phyloP scores from a whole-genome alignment of 2,329 filamentous ascomycete species.

The Alternaria postmessia region DNA sequence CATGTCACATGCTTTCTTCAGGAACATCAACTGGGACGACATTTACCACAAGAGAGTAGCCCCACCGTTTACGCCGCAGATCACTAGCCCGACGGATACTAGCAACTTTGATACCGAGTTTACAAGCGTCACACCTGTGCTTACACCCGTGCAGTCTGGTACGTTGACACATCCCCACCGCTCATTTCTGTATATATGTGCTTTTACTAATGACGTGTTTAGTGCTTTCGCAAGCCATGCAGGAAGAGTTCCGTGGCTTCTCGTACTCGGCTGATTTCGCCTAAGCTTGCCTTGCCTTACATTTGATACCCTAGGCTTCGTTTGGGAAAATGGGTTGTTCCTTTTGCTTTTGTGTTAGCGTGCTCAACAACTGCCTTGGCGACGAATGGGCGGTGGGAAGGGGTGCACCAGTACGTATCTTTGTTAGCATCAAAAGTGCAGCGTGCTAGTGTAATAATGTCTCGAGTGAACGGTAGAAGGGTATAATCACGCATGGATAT shows the following conservation, averaged over 20 bases:
- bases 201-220: slow-evolving; percentile 24
- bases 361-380: slow-evolving; percentile 5
- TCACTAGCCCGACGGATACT: slow-evolving; percentile 94
- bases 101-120: slow-evolving; percentile 99
- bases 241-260: slow-evolving; percentile 99
- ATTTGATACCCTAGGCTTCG: slow-evolving; percentile 22
- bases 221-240: slow-evolving; percentile 98
- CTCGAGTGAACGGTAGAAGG: background rate
- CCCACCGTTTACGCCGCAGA: slow-evolving; percentile 87
- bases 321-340: slow-evolving; percentile 15
- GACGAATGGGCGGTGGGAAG: slow-evolving; percentile 2
- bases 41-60: slow-evolving; percentile 94
- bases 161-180: slow-evolving; percentile 54
- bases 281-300: slow-evolving; percentile 27
- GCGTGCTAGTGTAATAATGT: slow-evolving; percentile 5
- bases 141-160: slow-evolving; percentile 97
- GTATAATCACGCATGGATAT: slow-evolving; percentile 7
- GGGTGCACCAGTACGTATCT: background rate
- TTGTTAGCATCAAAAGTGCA: slow-evolving; percentile 12
- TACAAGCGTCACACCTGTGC: slow-evolving; percentile 94
- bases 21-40: slow-evolving; percentile 98
- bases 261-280: slow-evolving; percentile 95
- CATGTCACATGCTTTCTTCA: slow-evolving; percentile 98
- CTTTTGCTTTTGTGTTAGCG: slow-evolving; percentile 15
- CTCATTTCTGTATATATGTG: background rate